These are phyloP conservation scores for Acephala macrosclerotiorum DNA, from an alignment of 2,329 filamentous ascomycete species.

Conservation along the genomic window DNA sequence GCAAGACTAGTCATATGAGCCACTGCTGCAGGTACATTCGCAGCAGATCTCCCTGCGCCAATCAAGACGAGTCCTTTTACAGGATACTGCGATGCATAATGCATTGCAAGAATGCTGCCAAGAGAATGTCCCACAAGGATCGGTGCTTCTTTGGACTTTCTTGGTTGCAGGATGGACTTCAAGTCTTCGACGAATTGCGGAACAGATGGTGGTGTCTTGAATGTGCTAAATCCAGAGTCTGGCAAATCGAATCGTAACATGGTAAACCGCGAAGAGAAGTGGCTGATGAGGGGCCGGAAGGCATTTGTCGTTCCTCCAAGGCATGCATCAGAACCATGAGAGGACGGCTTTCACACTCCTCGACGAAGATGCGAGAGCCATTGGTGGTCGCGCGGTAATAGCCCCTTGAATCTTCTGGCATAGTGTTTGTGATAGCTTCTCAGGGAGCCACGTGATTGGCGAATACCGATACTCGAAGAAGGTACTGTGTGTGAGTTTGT, in stretches of 20 bases:
- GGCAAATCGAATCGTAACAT: conserved; percentile 34
- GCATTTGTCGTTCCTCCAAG: conserved; percentile 33
- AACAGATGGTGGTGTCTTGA: conserved; percentile 27
- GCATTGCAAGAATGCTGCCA: conserved; percentile 47
- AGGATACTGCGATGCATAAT: conserved; percentile 45
- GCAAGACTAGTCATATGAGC: conserved; percentile 44
- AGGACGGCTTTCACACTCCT: conserved; percentile 34
- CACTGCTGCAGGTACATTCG: conserved; percentile 42
- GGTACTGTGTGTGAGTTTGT: neutral
- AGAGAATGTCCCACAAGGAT: conserved; percentile 48
- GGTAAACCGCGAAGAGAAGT: conserved; percentile 31
- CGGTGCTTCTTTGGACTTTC: conserved; percentile 15
- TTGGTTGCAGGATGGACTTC: conserved; percentile 23
- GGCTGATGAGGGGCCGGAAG: conserved; percentile 30
- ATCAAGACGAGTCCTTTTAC: conserved; percentile 44
- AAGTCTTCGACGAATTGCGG: conserved; percentile 30
- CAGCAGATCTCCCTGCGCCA: conserved; percentile 43
- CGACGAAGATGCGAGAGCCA: conserved; percentile 38
- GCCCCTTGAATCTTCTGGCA: conserved; percentile 36
- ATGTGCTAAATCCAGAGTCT: conserved; percentile 33
- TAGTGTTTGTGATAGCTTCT: conserved; percentile 13
- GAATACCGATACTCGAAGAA: neutral
- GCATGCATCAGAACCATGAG: conserved; percentile 45
- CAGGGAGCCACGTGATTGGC: neutral
- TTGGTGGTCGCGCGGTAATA: conserved; percentile 41